These are phyloP conservation scores for Lichtheimia corymbifera DNA, from an alignment of 371 early-diverging fungal genomes.

Conservation along the genomic window DNA sequence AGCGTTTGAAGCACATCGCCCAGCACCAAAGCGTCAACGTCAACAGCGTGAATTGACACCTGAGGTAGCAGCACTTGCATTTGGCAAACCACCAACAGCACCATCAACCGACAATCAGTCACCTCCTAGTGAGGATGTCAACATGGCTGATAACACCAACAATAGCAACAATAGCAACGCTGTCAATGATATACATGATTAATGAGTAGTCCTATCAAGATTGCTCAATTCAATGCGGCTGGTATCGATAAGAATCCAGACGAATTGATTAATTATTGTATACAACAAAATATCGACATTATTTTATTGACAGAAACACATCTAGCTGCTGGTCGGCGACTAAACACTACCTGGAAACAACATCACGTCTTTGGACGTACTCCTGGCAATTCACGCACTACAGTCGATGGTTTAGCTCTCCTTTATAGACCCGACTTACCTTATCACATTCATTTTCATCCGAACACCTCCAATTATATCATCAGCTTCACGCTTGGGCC, in stretches of 20 bases:
- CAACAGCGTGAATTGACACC: too few relatives aligned
- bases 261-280: not conserved
- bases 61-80: not conserved
- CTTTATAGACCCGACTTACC: not conserved
- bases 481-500: not conserved
- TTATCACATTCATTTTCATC: not conserved
- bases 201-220: constrained; percentile 4
- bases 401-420: constrained; percentile 1
- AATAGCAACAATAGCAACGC: not conserved
- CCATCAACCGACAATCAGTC: too few relatives aligned
- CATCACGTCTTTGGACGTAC: constrained; percentile 2
- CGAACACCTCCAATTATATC: not conserved
- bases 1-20: not conserved
- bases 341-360: constrained; percentile 7
- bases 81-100: not conserved
- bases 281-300: not conserved
- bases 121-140: too few relatives aligned
- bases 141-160: not conserved
- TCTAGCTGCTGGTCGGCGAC: not conserved
- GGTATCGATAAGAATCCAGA: constrained; percentile 2
- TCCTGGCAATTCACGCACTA: not conserved
- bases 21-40: not conserved
- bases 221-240: constrained; percentile 10
- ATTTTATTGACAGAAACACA: constrained; percentile 7
- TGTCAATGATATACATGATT: constrained; percentile 2